A percentile compares a stretch with the other conserved stretches of the same genome.
These are phyloP conservation scores for Plectranthus barbatus DNA, from an alignment of 257 asterid genomes.

Conservation along the genomic window DNA sequence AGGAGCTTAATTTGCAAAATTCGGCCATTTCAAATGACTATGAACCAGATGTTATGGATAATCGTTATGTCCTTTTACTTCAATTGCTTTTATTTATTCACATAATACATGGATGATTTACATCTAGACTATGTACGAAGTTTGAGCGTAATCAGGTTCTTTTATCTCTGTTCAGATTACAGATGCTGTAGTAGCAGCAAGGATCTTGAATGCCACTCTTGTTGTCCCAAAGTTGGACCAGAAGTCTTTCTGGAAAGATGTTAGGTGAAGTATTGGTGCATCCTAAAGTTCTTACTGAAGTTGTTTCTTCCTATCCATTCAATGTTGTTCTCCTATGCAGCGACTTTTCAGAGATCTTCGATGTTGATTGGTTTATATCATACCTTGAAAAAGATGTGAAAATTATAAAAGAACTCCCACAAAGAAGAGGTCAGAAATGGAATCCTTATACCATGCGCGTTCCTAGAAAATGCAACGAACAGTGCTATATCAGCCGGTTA, in stretches of 20 bases:
- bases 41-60: background rate
- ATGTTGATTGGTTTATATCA: constrained; percentile 75
- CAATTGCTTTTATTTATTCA: background rate
- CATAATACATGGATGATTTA: background rate
- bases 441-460: constrained; percentile 79
- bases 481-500: constrained; percentile 66
- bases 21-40: too few relatives aligned
- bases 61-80: background rate
- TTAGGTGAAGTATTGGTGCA: constrained; percentile 41
- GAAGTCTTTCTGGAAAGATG: constrained; percentile 96
- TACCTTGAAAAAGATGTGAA: constrained; percentile 68
- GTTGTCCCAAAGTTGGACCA: constrained; percentile 83
- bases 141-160: constrained; percentile 8
- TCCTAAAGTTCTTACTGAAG: background rate
- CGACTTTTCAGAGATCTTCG: constrained; percentile 85
- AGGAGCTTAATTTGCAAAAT: too few relatives aligned
- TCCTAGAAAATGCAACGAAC: constrained; percentile 89
- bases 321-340: constrained; percentile 46
- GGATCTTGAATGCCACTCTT: constrained; percentile 91
- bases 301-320: constrained; percentile 8
- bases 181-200: constrained; percentile 98
- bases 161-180: constrained; percentile 50
- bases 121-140: background rate
- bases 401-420: constrained; percentile 73
- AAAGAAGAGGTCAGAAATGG: constrained; percentile 67